Evolutionary conservation across 73 alveolate genomes (phyloP).

Genomic region (Symbiodinium pilosum): DNA sequence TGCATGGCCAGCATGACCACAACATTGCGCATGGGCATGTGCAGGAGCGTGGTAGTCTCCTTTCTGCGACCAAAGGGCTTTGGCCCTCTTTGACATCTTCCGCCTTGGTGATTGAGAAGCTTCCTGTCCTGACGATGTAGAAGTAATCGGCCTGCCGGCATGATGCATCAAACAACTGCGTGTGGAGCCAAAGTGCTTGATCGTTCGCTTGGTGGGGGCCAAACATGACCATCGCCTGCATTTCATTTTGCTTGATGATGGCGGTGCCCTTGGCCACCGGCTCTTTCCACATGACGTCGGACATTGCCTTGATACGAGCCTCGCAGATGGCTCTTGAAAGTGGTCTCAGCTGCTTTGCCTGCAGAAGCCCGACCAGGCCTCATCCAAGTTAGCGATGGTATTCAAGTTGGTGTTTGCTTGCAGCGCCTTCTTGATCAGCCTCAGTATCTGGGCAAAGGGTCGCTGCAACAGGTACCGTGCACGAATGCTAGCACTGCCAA

Average conservation of each 20-base stretch:
- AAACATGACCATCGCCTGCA: background rate
- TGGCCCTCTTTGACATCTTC: constrained; percentile 56
- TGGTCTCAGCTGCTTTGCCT: background rate
- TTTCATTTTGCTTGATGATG: constrained; percentile 67
- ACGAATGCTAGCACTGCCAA: no score
- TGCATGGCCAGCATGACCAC: no score
- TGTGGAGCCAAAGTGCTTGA: background rate
- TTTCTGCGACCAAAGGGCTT: background rate
- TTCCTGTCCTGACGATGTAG: constrained; percentile 54
- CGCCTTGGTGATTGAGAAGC: constrained; percentile 50
- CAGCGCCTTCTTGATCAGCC: constrained; percentile 83
- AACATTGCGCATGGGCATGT: background rate
- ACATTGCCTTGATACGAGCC: constrained; percentile 7
- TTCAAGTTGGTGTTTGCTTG: constrained; percentile 65
- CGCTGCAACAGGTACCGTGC: no score
- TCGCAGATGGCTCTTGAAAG: background rate
- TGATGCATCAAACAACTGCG: background rate
- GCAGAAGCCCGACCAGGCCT: background rate
- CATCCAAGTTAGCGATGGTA: constrained; percentile 65
- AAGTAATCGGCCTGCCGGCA: constrained; percentile 41
- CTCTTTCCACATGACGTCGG: constrained; percentile 74
- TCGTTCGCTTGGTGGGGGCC: background rate
- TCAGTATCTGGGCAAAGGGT: background rate
- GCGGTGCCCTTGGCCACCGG: constrained; percentile 47
- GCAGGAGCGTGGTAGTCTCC: no score